A percentile compares a stretch with the other conserved stretches of the same genome.
Evolutionary conservation across 352 stramenopile species (phyloP).

Genomic region (Pythium insidiosum): DNA sequence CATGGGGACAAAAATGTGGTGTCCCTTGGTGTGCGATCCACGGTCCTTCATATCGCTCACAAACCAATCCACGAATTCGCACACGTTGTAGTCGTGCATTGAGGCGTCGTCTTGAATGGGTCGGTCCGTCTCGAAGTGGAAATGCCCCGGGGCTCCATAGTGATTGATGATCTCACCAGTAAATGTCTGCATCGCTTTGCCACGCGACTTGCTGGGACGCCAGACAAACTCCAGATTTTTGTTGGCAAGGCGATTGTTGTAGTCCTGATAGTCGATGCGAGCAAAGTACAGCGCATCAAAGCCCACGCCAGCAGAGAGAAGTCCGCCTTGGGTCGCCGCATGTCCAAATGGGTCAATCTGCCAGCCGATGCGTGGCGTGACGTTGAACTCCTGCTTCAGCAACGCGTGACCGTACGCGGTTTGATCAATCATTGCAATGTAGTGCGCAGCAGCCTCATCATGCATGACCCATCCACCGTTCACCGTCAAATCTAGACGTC

Average conservation of each 20-base stretch:
- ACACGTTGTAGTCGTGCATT: constrained; percentile 88
- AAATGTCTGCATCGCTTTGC: constrained; percentile 78
- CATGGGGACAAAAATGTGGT: constrained; percentile 88
- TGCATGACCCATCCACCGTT: constrained; percentile 99
- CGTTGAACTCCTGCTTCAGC: constrained; percentile 90
- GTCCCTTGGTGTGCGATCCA: constrained; percentile 57
- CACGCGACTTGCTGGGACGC: constrained; percentile 83
- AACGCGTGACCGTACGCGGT: constrained; percentile 95
- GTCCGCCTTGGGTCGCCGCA: constrained; percentile 87
- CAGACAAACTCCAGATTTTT: constrained; percentile 95
- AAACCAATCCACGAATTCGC: constrained; percentile 80
- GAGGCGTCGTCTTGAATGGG: constrained; percentile 82
- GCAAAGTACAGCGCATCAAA: constrained; percentile 98
- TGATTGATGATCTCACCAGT: constrained; percentile 83
- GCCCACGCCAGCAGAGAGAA: constrained; percentile 87
- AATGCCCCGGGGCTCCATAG: constrained; percentile 67
- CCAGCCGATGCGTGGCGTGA: constrained; percentile 94
- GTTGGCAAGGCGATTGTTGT: constrained; percentile 76
- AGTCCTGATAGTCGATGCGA: constrained; percentile 97
- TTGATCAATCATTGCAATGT: constrained; percentile 97
- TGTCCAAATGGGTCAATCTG: constrained; percentile 98
- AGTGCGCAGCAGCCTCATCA: constrained; percentile 95
- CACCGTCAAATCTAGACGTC: constrained; percentile 89
- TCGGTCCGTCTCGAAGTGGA: constrained; percentile 63
- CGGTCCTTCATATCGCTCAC: constrained; percentile 67